Evolutionary conservation across 176 grass and related monocot genomes (phyloP), one percentile per base, ranked within the genome.

Genomic region (Puya raimondii): DNA sequence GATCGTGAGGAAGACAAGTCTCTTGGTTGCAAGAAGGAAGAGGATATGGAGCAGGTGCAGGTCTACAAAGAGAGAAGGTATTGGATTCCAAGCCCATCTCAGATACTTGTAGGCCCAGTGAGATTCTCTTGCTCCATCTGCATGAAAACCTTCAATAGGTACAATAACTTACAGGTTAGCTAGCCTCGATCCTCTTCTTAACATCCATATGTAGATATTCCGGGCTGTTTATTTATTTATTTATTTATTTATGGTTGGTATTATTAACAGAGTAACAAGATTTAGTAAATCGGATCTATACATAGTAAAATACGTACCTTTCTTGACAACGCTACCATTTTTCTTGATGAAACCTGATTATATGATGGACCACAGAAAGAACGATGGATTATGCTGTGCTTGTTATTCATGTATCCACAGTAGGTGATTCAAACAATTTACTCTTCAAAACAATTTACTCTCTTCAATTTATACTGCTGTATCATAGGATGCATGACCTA

Each of bases 151-250:
- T 96, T 96, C 92, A 96, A 89, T 70, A 63, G 92, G 80, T 90
- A 96, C 74, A 96, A 96, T 53, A 96, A 96, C 63, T 85, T 96
- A 89, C 92, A 92, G 92, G 92, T 97, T 53, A 85, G 42, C 2
- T 16, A 72, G 25, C 0, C 1, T 29, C 57, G 33, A 42, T 42
- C 33, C 33, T 42, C 4, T 42, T 42, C 33, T 42, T 42, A 42
- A 42, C 33, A 42, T 42, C 33, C 33, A 42, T 42, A 7, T 42
- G 33, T 7, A 42, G 33, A 42, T 42, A 47, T 76, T 65, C 57
- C 69, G 53, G n/a, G 17, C 33, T 47, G 14, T 25, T 27, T 49
- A 10, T 50, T 16, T 18, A 14, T 64, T 50, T 47, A n/a, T 3
- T 22, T 47, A 23, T 56, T 49, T 50, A 23, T 13, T 57, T 57